Evolutionary conservation across 768 basidiomycete genomes (phyloP).

Genomic region (Suillus spraguei): DNA sequence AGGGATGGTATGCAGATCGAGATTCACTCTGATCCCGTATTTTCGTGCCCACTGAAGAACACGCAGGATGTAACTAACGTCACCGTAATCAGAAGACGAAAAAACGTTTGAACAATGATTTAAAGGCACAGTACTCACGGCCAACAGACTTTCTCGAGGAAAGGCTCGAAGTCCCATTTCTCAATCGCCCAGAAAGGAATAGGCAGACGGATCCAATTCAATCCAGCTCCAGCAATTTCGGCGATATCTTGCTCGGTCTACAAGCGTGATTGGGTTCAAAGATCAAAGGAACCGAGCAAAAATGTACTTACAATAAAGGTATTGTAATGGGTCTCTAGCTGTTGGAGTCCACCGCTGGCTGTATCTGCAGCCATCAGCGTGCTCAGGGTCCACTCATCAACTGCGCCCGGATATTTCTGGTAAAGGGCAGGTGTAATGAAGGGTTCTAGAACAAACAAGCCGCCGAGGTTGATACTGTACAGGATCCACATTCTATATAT

Average conservation of each 20-base stretch:
- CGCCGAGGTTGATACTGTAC: slow-evolving; percentile 69
- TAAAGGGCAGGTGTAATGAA: slow-evolving; percentile 70
- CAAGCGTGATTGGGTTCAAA: slow-evolving; percentile 10
- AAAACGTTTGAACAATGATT: slow-evolving; percentile 7
- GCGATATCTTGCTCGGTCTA: slow-evolving; percentile 92
- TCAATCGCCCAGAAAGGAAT: slow-evolving; percentile 89
- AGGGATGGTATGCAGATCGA: slow-evolving; percentile 81
- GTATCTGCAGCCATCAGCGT: slow-evolving; percentile 65
- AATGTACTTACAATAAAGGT: slow-evolving; percentile 72
- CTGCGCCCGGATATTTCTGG: slow-evolving; percentile 56
- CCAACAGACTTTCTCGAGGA: slow-evolving; percentile 75
- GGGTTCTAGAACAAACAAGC: slow-evolving; percentile 78
- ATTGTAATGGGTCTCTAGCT: slow-evolving; percentile 75
- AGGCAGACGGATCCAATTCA: slow-evolving; percentile 83
- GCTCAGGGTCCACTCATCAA: slow-evolving; percentile 73
- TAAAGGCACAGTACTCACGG: slow-evolving; percentile 41
- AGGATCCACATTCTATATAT: neutral
- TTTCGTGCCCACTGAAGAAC: slow-evolving; percentile 84
- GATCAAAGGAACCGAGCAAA: slow-evolving; percentile 4
- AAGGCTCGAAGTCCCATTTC: slow-evolving; percentile 74
- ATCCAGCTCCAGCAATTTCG: slow-evolving; percentile 82
- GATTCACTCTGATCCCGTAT: slow-evolving; percentile 82
- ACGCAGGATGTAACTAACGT: slow-evolving; percentile 66
- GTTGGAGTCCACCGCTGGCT: slow-evolving; percentile 60
- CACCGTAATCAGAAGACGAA: neutral